phyloP scores from a whole-genome alignment of 75 land plant species.

The Chamaecyparis obtusa region DNA sequence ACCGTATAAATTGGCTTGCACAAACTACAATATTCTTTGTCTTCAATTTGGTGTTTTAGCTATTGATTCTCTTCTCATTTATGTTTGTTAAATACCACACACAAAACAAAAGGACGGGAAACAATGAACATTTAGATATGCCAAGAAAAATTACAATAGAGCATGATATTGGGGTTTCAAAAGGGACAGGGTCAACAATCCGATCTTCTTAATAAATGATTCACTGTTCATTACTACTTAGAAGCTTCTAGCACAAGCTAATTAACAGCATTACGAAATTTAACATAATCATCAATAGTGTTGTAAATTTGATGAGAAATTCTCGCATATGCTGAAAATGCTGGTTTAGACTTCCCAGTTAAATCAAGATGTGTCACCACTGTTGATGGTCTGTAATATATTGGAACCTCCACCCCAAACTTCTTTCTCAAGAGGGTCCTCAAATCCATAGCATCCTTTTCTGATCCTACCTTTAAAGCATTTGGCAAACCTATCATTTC shows the following conservation, averaged over 20 bases:
- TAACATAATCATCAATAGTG: conserved; percentile 32
- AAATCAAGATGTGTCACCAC: neutral
- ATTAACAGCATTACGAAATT: conserved; percentile 36
- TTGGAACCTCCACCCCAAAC: conserved; percentile 45
- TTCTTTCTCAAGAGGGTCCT: conserved; percentile 34
- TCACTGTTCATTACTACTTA: neutral
- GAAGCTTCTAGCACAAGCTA: conserved; percentile 17
- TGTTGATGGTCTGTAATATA: conserved; percentile 18
- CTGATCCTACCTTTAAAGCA: conserved; percentile 6
- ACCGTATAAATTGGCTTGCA: too few species aligned
- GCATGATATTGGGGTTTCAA: neutral
- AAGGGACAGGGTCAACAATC: neutral
- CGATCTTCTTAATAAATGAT: neutral
- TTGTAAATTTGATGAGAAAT: conserved; percentile 52
- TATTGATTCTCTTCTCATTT: neutral
- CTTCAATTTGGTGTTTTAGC: neutral
- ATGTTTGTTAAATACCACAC: neutral
- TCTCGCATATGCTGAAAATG: conserved; percentile 28
- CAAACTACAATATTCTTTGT: neutral
- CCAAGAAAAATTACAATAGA: neutral
- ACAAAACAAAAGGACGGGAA: neutral
- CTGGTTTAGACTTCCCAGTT: neutral
- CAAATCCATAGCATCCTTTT: conserved; percentile 39
- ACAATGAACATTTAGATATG: neutral
- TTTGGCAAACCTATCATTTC: conserved; percentile 47